phyloP scores from a whole-genome alignment of 2,329 filamentous ascomycete species.

The Trichoderma sp. region DNA sequence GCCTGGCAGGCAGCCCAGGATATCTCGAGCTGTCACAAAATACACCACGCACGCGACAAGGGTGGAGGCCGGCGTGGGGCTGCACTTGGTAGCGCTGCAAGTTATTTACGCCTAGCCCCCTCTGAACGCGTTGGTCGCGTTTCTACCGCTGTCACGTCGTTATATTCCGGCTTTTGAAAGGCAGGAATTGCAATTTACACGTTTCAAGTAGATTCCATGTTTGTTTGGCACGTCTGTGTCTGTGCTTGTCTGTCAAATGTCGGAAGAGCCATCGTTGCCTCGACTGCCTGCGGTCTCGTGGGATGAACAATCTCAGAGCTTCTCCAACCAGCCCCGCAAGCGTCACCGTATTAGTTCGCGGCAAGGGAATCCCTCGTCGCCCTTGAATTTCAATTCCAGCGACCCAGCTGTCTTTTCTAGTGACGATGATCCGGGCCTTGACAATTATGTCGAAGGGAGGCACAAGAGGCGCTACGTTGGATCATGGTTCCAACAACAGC shows the following conservation, averaged over 20 bases:
- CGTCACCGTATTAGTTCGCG: slow-evolving; percentile 34
- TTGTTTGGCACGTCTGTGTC: neutral
- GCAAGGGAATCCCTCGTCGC: slow-evolving; percentile 30
- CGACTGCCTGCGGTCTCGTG: slow-evolving; percentile 39
- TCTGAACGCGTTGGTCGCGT: slow-evolving; percentile 10
- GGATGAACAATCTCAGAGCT: slow-evolving; percentile 40
- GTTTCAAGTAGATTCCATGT: neutral
- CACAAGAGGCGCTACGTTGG: slow-evolving; percentile 64
- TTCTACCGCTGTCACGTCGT: neutral
- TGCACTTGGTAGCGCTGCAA: neutral
- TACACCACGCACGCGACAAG: slow-evolving; percentile 2
- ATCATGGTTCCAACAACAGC: slow-evolving; percentile 65
- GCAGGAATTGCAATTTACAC: neutral
- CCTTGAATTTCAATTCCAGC: slow-evolving; percentile 56
- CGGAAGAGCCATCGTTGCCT: slow-evolving; percentile 44
- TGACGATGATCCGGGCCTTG: slow-evolving; percentile 66
- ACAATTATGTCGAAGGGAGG: slow-evolving; percentile 59
- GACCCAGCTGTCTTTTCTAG: slow-evolving; percentile 71
- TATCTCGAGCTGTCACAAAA: neutral
- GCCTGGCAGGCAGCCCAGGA: neutral
- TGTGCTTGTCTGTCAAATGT: slow-evolving; percentile 4
- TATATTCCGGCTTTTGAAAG: neutral
- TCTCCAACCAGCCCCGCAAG: slow-evolving; percentile 42
- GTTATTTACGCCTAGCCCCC: slow-evolving; percentile 7
- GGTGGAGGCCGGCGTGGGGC: slow-evolving; percentile 5